Evolutionary conservation across 768 basidiomycete species (phyloP).

Genomic region (Boletus coccyginus): DNA sequence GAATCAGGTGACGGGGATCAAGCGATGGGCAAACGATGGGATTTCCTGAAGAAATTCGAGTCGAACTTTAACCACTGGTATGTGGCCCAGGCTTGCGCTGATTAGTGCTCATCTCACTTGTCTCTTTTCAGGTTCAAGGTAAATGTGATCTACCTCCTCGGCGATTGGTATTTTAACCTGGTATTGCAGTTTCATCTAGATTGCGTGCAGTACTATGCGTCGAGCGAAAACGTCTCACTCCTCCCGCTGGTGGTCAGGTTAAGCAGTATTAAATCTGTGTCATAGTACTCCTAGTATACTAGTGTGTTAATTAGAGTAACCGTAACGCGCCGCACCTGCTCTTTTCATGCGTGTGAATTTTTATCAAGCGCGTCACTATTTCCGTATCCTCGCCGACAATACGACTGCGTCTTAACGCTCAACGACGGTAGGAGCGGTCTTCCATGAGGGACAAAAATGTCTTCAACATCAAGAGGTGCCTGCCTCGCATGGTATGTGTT

Average conservation of each 20-base stretch:
- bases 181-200: constrained; percentile 60
- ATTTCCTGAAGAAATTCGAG: constrained; percentile 84
- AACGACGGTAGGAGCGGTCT: constrained; percentile 6
- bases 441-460: constrained; percentile 49
- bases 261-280: constrained; percentile 44
- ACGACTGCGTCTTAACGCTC: background rate
- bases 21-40: constrained; percentile 83
- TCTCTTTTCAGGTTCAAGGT: constrained; percentile 54
- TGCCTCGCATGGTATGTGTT: constrained; percentile 73
- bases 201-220: constrained; percentile 87
- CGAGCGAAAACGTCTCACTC: constrained; percentile 90
- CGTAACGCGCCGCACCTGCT: too few species aligned
- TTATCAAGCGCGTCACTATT: background rate
- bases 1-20: constrained; percentile 60
- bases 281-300: constrained; percentile 8
- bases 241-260: constrained; percentile 83
- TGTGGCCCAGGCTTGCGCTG: constrained; percentile 21
- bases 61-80: constrained; percentile 93
- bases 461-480: constrained; percentile 46
- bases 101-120: background rate
- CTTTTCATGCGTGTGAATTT: constrained; percentile 16
- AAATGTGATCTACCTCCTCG: constrained; percentile 3
- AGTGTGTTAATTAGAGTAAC: background rate
- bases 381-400: background rate
- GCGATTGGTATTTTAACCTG: background rate